A percentile compares a stretch with the other conserved stretches of the same genome.
Evolutionary conservation across 1,139 yeast genomes (phyloP).

Genomic region (Debaryomyces psychrophilus): DNA sequence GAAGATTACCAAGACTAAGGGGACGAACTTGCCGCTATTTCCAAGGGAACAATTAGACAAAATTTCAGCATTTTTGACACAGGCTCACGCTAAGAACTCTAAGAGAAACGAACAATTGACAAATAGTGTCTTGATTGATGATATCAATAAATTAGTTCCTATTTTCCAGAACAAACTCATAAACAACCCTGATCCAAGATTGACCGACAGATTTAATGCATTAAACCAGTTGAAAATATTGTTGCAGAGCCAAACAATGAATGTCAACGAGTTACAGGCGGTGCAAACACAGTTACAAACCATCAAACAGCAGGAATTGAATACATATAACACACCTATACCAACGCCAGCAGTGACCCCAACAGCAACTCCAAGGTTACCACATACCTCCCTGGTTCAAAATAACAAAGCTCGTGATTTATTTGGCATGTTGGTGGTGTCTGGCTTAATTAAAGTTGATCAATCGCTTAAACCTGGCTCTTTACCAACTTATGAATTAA

Average conservation of each 20-base stretch:
- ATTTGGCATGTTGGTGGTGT: slow-evolving; percentile 37
- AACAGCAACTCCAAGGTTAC: slow-evolving; percentile 18
- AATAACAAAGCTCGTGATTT: slow-evolving; percentile 24
- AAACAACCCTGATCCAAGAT: slow-evolving; percentile 36
- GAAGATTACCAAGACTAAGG: slow-evolving; percentile 60
- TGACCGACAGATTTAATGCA: slow-evolving; percentile 43
- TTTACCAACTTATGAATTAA: slow-evolving; percentile 39
- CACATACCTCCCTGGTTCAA: slow-evolving; percentile 13
- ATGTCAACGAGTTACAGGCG: slow-evolving; percentile 43
- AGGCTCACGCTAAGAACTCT: slow-evolving; percentile 25
- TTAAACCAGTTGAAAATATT: slow-evolving; percentile 46
- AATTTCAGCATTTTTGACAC: slow-evolving; percentile 72
- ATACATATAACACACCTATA: slow-evolving; percentile 16
- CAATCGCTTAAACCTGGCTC: slow-evolving; percentile 51
- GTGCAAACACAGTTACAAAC: slow-evolving; percentile 39
- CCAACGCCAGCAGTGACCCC: slow-evolving; percentile 14
- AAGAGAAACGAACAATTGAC: slow-evolving; percentile 18
- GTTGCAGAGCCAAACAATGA: slow-evolving; percentile 42
- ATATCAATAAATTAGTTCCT: slow-evolving; percentile 48
- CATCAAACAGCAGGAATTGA: slow-evolving; percentile 41
- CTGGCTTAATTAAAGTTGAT: slow-evolving; percentile 44
- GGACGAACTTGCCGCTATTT: slow-evolving; percentile 70
- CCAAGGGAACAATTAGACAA: slow-evolving; percentile 68
- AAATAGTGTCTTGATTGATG: slow-evolving; percentile 40
- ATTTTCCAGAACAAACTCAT: slow-evolving; percentile 36